Percentiles rank a stretch among this genome's conserved stretches.
These are phyloP conservation scores for Chlamydomonas schloesseri DNA, from an alignment of 139 green algal genomes.

Conservation along the genomic window DNA sequence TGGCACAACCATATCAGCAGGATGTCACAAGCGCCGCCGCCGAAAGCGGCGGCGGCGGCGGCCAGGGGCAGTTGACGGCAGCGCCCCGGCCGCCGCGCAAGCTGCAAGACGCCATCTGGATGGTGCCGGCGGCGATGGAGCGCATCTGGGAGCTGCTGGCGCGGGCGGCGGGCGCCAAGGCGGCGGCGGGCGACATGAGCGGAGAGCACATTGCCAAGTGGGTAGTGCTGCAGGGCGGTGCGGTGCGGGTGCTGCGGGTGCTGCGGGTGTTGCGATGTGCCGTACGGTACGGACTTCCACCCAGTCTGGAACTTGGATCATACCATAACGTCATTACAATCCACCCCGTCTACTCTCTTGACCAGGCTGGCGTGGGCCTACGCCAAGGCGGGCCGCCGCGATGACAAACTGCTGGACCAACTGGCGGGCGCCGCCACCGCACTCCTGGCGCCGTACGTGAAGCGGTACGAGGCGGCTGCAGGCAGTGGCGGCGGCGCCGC, in stretches of 20 bases:
- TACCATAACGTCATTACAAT: no score
- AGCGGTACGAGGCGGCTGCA: neutral
- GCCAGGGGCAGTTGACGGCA: neutral
- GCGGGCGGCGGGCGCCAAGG: neutral
- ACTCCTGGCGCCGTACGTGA: conserved; percentile 1
- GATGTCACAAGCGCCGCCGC: no score
- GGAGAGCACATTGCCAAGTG: conserved; percentile 35
- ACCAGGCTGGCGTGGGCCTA: conserved; percentile 36
- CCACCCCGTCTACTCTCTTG: no score
- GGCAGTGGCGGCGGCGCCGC: neutral
- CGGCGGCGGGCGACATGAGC: neutral
- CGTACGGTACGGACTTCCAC: no score
- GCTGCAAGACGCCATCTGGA: neutral
- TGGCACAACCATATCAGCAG: no score
- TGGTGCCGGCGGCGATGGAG: conserved; percentile 29
- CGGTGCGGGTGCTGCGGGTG: neutral
- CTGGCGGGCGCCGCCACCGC: neutral
- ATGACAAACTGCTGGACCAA: neutral
- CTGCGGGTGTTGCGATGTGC: no score
- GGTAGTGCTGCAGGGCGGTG: neutral
- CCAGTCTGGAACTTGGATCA: no score
- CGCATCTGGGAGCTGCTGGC: conserved; percentile 34
- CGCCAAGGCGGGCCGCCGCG: neutral
- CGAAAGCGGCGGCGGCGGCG: neutral
- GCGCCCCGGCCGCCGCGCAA: neutral